These are phyloP conservation scores for Magnusiomyces tetraspermus DNA, from an alignment of 1,139 yeast genomes.

Conservation along the genomic window DNA sequence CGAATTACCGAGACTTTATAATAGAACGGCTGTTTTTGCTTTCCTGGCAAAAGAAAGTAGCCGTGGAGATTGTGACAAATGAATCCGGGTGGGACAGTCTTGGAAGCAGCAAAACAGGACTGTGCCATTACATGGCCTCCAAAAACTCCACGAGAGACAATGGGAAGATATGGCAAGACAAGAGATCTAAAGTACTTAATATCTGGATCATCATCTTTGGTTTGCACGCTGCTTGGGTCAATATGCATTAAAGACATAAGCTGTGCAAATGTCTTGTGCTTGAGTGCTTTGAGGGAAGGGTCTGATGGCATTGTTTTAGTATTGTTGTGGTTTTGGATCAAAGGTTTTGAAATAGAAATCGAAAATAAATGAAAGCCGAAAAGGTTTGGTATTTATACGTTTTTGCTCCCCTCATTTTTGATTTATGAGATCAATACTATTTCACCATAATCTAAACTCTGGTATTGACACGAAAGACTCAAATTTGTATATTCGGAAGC, in stretches of 20 bases:
- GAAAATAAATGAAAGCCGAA: too few species aligned
- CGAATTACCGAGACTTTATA: conserved; percentile 27
- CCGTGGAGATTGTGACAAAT: conserved; percentile 26
- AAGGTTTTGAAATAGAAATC: too few species aligned
- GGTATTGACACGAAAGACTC: too few species aligned
- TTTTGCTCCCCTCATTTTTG: too few species aligned
- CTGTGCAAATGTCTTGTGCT: conserved; percentile 21
- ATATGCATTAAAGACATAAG: conserved; percentile 21
- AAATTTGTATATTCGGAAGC: too few species aligned
- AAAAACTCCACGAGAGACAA: conserved; percentile 26
- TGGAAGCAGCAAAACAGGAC: conserved; percentile 24
- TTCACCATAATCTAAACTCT: too few species aligned
- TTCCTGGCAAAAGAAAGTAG: conserved; percentile 29
- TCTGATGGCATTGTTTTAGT: too few species aligned
- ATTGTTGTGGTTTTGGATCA: too few species aligned
- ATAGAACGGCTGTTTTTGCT: conserved; percentile 25
- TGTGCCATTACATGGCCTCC: conserved; percentile 31
- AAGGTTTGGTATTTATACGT: too few species aligned
- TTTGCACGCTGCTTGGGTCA: conserved; percentile 15
- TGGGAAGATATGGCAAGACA: conserved; percentile 23
- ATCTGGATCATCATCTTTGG: background rate
- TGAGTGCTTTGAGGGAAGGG: conserved; percentile 14
- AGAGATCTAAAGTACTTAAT: conserved; percentile 21
- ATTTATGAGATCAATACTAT: too few species aligned
- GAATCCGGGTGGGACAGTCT: conserved; percentile 21